Evolutionary conservation across 2,329 filamentous ascomycete genomes (phyloP).

Genomic region (Penicillium sclerotigenum): DNA sequence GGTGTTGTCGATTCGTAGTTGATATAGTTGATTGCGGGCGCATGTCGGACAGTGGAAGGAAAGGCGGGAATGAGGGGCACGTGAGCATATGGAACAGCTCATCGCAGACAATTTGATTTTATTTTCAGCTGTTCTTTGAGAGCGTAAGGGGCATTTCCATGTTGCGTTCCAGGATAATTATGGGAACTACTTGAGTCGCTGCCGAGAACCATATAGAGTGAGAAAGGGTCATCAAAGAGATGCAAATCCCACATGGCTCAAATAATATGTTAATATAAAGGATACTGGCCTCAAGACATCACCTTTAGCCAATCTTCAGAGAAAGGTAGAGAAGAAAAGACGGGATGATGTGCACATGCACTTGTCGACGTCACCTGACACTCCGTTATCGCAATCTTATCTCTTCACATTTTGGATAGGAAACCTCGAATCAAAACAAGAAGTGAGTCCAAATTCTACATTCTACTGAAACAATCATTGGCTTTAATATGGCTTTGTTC

Average conservation of each 20-base stretch:
- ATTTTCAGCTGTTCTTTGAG: slow-evolving; percentile 13
- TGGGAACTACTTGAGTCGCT: slow-evolving; percentile 19
- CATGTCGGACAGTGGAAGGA: slow-evolving; percentile 69
- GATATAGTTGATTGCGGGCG: slow-evolving; percentile 66
- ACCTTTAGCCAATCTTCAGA: background rate
- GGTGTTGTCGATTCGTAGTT: slow-evolving; percentile 59
- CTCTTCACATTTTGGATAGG: background rate
- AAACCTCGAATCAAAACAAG: background rate
- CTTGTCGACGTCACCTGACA: slow-evolving; percentile 23
- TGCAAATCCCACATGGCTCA: slow-evolving; percentile 14
- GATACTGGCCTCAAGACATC: background rate
- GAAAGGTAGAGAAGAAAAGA: background rate
- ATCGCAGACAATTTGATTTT: slow-evolving; percentile 44
- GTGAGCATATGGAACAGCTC: slow-evolving; percentile 66
- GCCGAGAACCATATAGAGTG: slow-evolving; percentile 15
- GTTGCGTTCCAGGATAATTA: slow-evolving; percentile 13
- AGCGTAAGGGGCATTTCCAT: slow-evolving; percentile 24
- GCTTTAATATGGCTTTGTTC: background rate
- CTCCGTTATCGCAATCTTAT: slow-evolving; percentile 9
- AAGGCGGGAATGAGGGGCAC: slow-evolving; percentile 54
- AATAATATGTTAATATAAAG: background rate
- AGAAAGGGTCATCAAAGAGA: slow-evolving; percentile 3
- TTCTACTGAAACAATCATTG: background rate
- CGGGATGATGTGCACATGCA: slow-evolving; percentile 13
- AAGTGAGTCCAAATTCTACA: background rate